Evolutionary conservation across 257 asterid species (phyloP).

Genomic region (Fraxinus cuspidata): DNA sequence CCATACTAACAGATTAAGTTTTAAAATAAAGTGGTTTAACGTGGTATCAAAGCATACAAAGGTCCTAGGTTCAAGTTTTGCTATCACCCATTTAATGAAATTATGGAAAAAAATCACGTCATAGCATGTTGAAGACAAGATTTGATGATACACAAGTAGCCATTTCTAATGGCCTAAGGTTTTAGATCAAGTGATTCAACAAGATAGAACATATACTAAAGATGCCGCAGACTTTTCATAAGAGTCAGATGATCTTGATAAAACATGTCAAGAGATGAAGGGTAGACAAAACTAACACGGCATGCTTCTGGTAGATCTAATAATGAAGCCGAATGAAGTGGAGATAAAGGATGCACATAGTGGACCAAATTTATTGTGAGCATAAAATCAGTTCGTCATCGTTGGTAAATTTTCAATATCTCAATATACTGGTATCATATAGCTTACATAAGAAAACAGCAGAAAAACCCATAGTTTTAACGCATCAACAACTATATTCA

Average conservation of each 20-base stretch:
- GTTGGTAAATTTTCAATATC: neutral
- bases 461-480: neutral
- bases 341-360: neutral
- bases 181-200: no score
- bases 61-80: neutral
- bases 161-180: no score
- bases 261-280: neutral
- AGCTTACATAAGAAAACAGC: neutral
- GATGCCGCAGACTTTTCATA: neutral
- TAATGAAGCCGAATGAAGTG: neutral
- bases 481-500: neutral
- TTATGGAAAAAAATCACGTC: neutral
- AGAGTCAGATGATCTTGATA: neutral
- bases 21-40: no score
- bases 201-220: neutral
- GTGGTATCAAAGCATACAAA: neutral
- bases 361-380: neutral
- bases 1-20: neutral
- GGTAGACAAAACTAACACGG: neutral
- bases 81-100: neutral
- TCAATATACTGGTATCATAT: neutral
- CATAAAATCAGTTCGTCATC: neutral
- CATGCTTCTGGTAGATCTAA: neutral
- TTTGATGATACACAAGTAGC: neutral
- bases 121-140: neutral